Percentiles rank a stretch among this genome's conserved stretches.
phyloP scores from a whole-genome alignment of 1,139 yeast genomes.

The Hemisphaericaspora subhashii region DNA sequence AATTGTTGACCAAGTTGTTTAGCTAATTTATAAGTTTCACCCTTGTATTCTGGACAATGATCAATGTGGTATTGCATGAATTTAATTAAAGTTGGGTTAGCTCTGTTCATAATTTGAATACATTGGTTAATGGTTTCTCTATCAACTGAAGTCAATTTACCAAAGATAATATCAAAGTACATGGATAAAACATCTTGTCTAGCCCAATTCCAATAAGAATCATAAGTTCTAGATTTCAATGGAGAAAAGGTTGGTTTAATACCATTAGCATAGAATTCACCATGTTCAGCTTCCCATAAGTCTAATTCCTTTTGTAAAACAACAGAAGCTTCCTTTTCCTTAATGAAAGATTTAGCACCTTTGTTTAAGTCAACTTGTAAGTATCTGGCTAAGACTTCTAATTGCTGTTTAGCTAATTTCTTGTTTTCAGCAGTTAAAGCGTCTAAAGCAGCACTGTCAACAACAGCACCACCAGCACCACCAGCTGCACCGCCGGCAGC shows the following conservation, averaged over 20 bases:
- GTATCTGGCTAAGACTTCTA: conserved; percentile 93
- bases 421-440: conserved; percentile 90
- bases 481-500: conserved; percentile 51
- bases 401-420: conserved; percentile 88
- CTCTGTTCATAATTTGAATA: conserved; percentile 95
- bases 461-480: conserved; percentile 80
- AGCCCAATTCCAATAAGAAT: conserved; percentile 99
- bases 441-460: conserved; percentile 95
- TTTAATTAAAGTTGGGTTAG: conserved; percentile 89
- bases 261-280: conserved; percentile 92
- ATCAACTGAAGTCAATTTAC: conserved; percentile 84
- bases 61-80: conserved; percentile 98
- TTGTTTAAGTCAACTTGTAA: conserved; percentile 87
- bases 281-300: conserved; percentile 91
- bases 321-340: conserved; percentile 85
- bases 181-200: conserved; percentile 93
- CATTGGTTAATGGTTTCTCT: conserved; percentile 96
- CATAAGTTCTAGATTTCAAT: conserved; percentile 92
- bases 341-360: conserved; percentile 83
- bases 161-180: conserved; percentile 95
- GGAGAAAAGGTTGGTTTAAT: conserved; percentile 87
- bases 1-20: conserved; percentile 88
- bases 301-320: conserved; percentile 88
- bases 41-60: conserved; percentile 84
- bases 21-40: conserved; percentile 86